Evolutionary conservation across 768 basidiomycete genomes (phyloP).

Genomic region (Lactarius tabidus): DNA sequence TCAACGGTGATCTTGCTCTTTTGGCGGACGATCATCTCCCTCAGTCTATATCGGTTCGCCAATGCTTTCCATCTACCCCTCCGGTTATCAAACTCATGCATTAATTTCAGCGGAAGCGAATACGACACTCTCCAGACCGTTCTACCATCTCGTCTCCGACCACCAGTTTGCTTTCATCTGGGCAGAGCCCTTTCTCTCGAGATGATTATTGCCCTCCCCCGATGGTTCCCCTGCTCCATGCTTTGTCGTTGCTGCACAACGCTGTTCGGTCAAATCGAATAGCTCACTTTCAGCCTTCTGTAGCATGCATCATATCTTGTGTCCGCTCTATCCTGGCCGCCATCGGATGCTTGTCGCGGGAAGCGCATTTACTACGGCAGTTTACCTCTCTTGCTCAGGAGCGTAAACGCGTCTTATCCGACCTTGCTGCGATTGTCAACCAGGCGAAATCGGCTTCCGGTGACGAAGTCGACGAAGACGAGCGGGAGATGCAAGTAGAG

Average conservation of each 20-base stretch:
- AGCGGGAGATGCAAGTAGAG: slow-evolving; percentile 56
- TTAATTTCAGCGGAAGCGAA: slow-evolving; percentile 25
- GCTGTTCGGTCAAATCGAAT: slow-evolving; percentile 75
- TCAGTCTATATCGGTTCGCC: slow-evolving; percentile 39
- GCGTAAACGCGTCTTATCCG: slow-evolving; percentile 76
- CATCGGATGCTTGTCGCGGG: slow-evolving; percentile 79
- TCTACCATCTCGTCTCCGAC: slow-evolving; percentile 18
- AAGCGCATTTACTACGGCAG: slow-evolving; percentile 65
- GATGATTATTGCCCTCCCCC: slow-evolving; percentile 61
- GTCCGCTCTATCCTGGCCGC: slow-evolving; percentile 83
- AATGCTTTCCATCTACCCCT: not conserved
- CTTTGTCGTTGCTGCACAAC: slow-evolving; percentile 78
- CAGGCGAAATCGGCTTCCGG: slow-evolving; percentile 65
- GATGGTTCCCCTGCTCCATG: slow-evolving; percentile 81
- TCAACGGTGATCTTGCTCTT: slow-evolving; percentile 59
- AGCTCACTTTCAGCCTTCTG: slow-evolving; percentile 88
- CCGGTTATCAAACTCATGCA: not conserved
- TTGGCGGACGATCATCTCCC: slow-evolving; percentile 57
- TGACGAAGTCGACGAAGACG: slow-evolving; percentile 47
- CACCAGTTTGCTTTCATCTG: slow-evolving; percentile 13
- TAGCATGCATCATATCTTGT: slow-evolving; percentile 91
- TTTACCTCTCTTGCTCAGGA: slow-evolving; percentile 68
- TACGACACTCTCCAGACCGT: slow-evolving; percentile 26
- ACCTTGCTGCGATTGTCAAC: slow-evolving; percentile 76
- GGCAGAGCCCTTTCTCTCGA: slow-evolving; percentile 20